phyloP scores from a whole-genome alignment of 805 yeast genomes.

The Lipomyces mesembrius region DNA sequence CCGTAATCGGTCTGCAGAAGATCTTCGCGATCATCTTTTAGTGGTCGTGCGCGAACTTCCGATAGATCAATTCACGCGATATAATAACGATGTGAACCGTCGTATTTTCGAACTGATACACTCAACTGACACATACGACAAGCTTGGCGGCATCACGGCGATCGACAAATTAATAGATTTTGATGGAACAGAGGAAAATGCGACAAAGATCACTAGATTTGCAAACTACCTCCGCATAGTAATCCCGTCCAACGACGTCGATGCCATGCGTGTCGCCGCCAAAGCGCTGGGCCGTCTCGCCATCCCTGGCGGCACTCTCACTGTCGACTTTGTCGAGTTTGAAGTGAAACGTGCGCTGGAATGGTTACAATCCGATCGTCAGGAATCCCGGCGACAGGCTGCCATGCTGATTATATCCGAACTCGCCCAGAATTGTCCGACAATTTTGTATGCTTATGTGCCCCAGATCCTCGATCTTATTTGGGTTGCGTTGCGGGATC shows the following conservation, averaged over 20 bases:
- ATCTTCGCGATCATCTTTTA: conserved; percentile 69
- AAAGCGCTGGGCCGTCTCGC: conserved; percentile 86
- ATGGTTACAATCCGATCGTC: conserved; percentile 87
- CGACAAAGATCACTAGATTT: conserved; percentile 85
- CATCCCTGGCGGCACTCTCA: conserved; percentile 83
- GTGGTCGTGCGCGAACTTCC: conserved; percentile 79
- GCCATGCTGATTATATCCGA: conserved; percentile 83
- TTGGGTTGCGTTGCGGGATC: conserved; percentile 86
- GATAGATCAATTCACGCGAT: conserved; percentile 77
- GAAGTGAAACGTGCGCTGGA: conserved; percentile 90
- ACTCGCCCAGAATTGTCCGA: conserved; percentile 85
- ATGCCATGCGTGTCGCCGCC: conserved; percentile 86
- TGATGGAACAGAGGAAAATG: conserved; percentile 79
- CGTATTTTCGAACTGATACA: conserved; percentile 84
- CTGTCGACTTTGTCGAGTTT: conserved; percentile 90
- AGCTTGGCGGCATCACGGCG: conserved; percentile 89
- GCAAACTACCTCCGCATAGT: conserved; percentile 85
- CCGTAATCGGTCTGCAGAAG: conserved; percentile 61
- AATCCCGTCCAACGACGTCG: conserved; percentile 79
- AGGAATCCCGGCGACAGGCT: conserved; percentile 75
- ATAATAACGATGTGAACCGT: conserved; percentile 83
- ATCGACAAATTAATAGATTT: conserved; percentile 85
- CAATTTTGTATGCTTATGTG: conserved; percentile 75
- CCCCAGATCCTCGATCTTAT: conserved; percentile 78
- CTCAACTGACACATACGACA: conserved; percentile 69